Conservation (phyloP, 495 filamentous ascomycete genomes). For the Penicillium mononematosum region DNA sequence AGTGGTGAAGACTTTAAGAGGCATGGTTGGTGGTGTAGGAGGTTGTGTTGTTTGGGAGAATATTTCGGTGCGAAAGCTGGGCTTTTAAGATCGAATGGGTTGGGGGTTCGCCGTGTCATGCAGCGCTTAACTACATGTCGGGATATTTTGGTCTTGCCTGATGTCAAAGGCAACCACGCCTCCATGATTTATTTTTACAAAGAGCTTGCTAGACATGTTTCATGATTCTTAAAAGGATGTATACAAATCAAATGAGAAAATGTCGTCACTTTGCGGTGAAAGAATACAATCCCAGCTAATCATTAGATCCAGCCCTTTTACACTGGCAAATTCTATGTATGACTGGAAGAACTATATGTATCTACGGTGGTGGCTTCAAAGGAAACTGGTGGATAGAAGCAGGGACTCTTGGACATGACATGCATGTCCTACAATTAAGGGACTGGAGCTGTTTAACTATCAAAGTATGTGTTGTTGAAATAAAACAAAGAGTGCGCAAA, state of each 20-base stretch:
- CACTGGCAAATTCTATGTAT: not conserved
- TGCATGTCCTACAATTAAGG: not conserved
- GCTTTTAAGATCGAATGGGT: not conserved
- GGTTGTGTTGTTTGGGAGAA: not conserved
- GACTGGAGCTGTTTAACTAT: not conserved
- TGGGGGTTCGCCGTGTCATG: not conserved
- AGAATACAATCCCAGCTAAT: not conserved
- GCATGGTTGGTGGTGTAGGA: not conserved
- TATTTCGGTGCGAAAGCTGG: not conserved
- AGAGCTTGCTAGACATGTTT: not conserved
- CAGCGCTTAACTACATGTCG: not conserved
- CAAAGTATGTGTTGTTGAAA: not conserved
- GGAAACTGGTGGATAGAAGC: not conserved
- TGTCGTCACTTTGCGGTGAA: not conserved
- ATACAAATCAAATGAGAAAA: not conserved
- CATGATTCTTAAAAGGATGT: not conserved
- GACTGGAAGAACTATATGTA: not conserved
- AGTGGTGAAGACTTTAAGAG: slow-evolving; percentile 9
- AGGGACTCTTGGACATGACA: not conserved
- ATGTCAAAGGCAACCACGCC: not conserved
- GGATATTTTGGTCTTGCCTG: not conserved
- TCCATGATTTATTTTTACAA: too few species aligned
- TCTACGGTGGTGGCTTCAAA: not conserved
- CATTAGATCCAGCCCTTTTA: not conserved
- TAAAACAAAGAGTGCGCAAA: not conserved